A percentile compares a stretch with the other conserved stretches of the same genome.
These are phyloP conservation scores for Citrus cavaleriei DNA, from an alignment of 345 rosid species.

Conservation along the genomic window DNA sequence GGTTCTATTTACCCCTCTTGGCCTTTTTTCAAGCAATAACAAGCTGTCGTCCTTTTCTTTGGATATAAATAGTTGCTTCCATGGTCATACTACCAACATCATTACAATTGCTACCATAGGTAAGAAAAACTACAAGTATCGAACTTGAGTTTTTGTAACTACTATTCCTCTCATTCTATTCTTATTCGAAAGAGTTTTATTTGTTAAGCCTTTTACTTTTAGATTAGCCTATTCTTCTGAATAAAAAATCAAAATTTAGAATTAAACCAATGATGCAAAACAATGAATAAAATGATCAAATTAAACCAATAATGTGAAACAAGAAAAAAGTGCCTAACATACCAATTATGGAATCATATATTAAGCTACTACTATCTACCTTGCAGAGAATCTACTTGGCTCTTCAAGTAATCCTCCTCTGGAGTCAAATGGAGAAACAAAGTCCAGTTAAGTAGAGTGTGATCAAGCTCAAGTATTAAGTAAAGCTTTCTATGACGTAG, in stretches of 20 bases:
- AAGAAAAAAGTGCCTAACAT: neutral
- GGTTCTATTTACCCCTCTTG: neutral
- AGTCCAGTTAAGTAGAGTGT: constrained; percentile 80
- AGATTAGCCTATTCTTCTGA: neutral
- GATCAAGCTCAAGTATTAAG: constrained; percentile 89
- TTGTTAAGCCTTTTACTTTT: neutral
- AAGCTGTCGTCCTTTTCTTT: neutral
- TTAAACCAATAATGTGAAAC: neutral
- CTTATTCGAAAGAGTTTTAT: neutral
- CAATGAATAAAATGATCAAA: neutral
- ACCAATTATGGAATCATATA: neutral
- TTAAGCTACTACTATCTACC: constrained; percentile 36
- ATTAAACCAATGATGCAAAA: neutral
- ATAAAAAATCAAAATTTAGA: neutral
- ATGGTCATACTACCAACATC: neutral
- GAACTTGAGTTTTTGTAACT: neutral
- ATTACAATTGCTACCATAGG: neutral
- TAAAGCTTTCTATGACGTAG: constrained; percentile 56
- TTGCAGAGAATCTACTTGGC: constrained; percentile 56
- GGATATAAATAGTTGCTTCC: neutral
- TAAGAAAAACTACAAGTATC: neutral
- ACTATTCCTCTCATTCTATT: neutral
- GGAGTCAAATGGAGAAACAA: constrained; percentile 42
- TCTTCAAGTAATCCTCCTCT: constrained; percentile 78
- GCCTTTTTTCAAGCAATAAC: neutral